Evolutionary conservation across 768 basidiomycete species (phyloP), one percentile per base, ranked within the genome.

Genomic region (Rickenella mellea): DNA sequence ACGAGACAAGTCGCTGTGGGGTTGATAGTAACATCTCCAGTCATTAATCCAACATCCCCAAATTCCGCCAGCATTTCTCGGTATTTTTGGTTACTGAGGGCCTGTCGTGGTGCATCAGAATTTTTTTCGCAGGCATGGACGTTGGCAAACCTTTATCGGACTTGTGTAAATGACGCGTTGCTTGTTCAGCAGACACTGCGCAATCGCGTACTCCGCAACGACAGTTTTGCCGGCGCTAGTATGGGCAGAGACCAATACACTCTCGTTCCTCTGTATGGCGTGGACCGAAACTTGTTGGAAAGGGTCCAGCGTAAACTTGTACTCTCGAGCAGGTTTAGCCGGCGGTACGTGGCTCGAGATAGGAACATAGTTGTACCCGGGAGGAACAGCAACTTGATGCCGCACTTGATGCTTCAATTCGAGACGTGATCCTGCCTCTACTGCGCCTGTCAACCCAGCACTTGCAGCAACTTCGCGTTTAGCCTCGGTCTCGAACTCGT

Each of bases 141-240:
- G 31, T 41, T 21, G n/a, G 25, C 78, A 56, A 63, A 92, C 94
- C 78, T 99, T 99, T 67, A 99, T 99, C 42, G 96, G 96, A 74
- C 88, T 92, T 19, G 96, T 99, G 66, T 99, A 99, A 48, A 98
- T 96, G 53, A 98, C 94, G 61, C 96, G 74, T 65, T 96, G 88
- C 56, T 90, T 91, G 56, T 85, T 82, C 61, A 80, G 81, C 53
- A 99, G 68, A 72, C 88, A 93, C 60, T 91, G 89, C 0, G 96
- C 96, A 57, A 99, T 98, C 35, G 96, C 96, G 63, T 98, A 99
- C 69, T 99, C 96, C 35, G 96, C 96, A 47, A 99, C 96, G 48
- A 98, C 96, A 2, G 96, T 99, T 67, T 99, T 99, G 55, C 96
- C 96, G 27, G 96, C 96, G 63, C 89, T 93, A 5, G 96, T 99